These are phyloP conservation scores for Fusarium chlamydosporum DNA, from an alignment of 2,329 filamentous ascomycete genomes.

Conservation along the genomic window DNA sequence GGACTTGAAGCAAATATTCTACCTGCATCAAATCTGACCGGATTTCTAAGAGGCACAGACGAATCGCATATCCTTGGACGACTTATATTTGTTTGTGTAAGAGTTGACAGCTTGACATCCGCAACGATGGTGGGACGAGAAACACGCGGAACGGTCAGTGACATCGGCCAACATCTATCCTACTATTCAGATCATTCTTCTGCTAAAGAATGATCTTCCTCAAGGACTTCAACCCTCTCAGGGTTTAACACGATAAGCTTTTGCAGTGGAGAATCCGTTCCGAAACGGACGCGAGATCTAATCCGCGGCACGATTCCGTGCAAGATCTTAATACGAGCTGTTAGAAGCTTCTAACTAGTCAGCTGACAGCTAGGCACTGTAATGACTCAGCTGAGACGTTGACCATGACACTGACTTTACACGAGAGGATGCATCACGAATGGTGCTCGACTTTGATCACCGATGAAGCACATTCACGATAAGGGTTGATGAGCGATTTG, in stretches of 20 bases:
- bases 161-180: neutral
- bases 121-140: neutral
- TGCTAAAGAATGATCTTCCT: neutral
- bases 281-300: slow-evolving; percentile 38
- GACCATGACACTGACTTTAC: neutral
- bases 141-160: neutral
- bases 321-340: slow-evolving; percentile 19
- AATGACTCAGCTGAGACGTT: slow-evolving; percentile 20
- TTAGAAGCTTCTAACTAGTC: slow-evolving; percentile 22
- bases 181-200: slow-evolving; percentile 5
- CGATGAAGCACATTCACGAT: neutral
- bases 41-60: slow-evolving; percentile 18
- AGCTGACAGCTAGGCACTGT: slow-evolving; percentile 14
- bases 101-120: slow-evolving; percentile 23
- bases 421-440: neutral
- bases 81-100: neutral
- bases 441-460: neutral
- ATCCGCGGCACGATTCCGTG: slow-evolving; percentile 2
- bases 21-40: neutral
- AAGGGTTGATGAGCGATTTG: neutral
- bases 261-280: slow-evolving; percentile 42
- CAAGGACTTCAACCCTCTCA: slow-evolving; percentile 11
- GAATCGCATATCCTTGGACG: neutral
- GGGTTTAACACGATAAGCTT: slow-evolving; percentile 40
- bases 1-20: neutral